A percentile compares a stretch with the other conserved stretches of the same genome.
Conservation (phyloP, 2,329 filamentous ascomycete species). For the Cercospora sesami region DNA sequence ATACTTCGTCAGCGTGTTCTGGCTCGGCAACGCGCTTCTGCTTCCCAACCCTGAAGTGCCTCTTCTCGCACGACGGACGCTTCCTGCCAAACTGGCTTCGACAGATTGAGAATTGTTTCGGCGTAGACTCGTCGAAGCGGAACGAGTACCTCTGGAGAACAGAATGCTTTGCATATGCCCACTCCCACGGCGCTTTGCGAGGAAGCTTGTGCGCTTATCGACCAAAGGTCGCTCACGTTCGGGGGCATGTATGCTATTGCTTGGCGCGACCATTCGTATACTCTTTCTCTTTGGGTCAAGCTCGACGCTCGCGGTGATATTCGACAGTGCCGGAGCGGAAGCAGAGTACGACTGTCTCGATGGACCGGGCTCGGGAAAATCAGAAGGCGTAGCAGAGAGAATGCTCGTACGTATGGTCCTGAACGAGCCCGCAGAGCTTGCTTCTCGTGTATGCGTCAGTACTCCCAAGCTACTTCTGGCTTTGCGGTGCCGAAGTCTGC, state of each 20-base stretch:
- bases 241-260: constrained; percentile 35
- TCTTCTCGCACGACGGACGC: constrained; percentile 22
- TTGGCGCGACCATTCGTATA: constrained; percentile 43
- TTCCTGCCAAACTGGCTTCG: constrained; percentile 27
- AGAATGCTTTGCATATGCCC: constrained; percentile 42
- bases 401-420: constrained; percentile 44
- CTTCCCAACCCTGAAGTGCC: constrained; percentile 32
- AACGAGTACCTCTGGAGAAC: constrained; percentile 41
- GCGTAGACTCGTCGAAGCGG: constrained; percentile 21
- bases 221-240: constrained; percentile 32
- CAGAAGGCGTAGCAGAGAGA: constrained; percentile 42
- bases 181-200: constrained; percentile 43
- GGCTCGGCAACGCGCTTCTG: constrained; percentile 36
- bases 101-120: constrained; percentile 24
- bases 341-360: constrained; percentile 28
- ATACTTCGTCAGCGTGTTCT: constrained; percentile 29
- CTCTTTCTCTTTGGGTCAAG: constrained; percentile 41
- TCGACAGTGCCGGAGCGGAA: constrained; percentile 30
- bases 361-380: constrained; percentile 40
- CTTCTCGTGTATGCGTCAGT: constrained; percentile 33
- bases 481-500: constrained; percentile 22
- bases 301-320: constrained; percentile 27
- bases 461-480: constrained; percentile 30
- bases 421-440: constrained; percentile 42
- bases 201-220: constrained; percentile 46